Evolutionary conservation across 2,329 filamentous ascomycete species (phyloP), one percentile per base, ranked within the genome.

Genomic region (Colletotrichum aenigma): DNA sequence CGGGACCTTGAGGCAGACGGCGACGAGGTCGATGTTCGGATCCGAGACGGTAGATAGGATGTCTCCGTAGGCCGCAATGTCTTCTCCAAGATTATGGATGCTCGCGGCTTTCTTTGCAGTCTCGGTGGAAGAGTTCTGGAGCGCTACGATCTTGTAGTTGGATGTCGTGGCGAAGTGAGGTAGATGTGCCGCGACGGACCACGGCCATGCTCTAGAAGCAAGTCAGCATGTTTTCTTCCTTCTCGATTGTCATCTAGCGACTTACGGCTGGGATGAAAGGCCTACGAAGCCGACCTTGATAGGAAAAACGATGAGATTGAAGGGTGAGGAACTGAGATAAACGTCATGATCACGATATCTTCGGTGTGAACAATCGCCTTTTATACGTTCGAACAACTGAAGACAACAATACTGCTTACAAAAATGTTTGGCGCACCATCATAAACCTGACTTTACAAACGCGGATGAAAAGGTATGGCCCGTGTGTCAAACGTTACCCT

Each of bases 241-340:
- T 21, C 5, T 21, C 9, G 3, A 6, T 2, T n/a, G 0, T n/a
- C 38, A 48, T 48, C 38, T 12, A 6, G 18, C 38, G 38, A 48
- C 38, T 48, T 48, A n/a, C 18, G 18, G 38, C 38, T 48, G 38
- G 9, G 38, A 48, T n/a, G 38, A 48, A 3, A 48, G 38, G 38
- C 38, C 38, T 48, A 48, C 38, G 38, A 48, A 48, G 38, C 38
- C 18, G 38, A 48, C 38, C 6, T 48, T n/a, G 5, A n/a, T n/a
- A 12, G 18, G 18, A 48, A 6, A n/a, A 1, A 7, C 38, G 38
- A 48, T 12, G 9, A n/a, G 18, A 1, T 48, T 48, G 18, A n/a
- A 48, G 38, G 9, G 1, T 48, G 18, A 48, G 38, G 9, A n/a
- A n/a, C 0, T 48, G 0, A 3, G 18, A 1, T n/a, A 0, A n/a